Evolutionary conservation across 345 rosid genomes (phyloP).

Genomic region (Boechera retrofracta): DNA sequence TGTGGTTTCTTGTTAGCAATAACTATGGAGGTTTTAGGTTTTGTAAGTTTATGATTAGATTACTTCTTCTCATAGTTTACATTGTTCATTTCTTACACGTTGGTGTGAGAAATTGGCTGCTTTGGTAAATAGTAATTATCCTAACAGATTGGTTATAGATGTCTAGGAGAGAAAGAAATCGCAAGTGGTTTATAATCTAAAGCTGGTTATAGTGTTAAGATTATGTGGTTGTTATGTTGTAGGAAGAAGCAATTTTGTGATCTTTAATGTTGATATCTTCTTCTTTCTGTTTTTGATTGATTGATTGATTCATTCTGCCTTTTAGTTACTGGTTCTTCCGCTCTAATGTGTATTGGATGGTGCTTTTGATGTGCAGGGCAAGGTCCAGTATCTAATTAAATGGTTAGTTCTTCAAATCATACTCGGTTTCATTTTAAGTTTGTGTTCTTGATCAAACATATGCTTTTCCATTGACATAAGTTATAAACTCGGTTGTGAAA

Average conservation of each 20-base stretch:
- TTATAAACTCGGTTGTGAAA: constrained; percentile 46
- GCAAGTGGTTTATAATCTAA: background rate
- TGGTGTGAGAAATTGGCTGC: constrained; percentile 24
- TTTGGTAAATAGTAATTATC: background rate
- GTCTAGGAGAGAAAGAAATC: background rate
- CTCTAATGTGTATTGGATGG: constrained; percentile 14
- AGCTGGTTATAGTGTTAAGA: background rate
- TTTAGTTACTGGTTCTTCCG: constrained; percentile 18
- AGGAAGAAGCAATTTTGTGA: constrained; percentile 7
- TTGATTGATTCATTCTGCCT: constrained; percentile 25
- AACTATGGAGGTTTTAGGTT: constrained; percentile 18
- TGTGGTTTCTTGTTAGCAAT: constrained; percentile 13
- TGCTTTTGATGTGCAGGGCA: constrained; percentile 61
- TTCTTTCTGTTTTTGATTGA: constrained; percentile 14
- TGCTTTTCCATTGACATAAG: constrained; percentile 36
- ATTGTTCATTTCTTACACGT: constrained; percentile 23
- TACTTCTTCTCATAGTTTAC: background rate
- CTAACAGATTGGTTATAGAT: background rate
- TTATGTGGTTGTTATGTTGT: background rate
- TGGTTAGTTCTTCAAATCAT: constrained; percentile 64
- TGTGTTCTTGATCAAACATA: constrained; percentile 19
- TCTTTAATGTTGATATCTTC: constrained; percentile 28
- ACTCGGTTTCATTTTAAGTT: constrained; percentile 14
- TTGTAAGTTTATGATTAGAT: constrained; percentile 19
- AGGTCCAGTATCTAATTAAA: constrained; percentile 94